Evolutionary conservation across 176 grass and related monocot species (phyloP).

Genomic region (Sorghum bicolor): DNA sequence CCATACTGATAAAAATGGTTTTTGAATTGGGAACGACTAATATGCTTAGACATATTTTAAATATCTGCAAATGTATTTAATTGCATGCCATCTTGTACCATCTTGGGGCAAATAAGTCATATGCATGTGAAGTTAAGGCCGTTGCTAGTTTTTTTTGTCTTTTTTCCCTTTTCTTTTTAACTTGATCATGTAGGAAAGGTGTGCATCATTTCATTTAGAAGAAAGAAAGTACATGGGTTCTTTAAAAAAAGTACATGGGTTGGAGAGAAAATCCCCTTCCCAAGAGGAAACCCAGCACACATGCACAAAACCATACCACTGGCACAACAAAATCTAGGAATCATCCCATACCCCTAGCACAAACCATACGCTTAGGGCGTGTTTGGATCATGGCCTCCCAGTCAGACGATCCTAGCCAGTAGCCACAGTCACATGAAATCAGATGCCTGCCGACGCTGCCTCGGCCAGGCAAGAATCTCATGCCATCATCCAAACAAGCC

Average conservation of each 20-base stretch:
- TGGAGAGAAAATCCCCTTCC: background rate
- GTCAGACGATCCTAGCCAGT: background rate
- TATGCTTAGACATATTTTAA: conserved; percentile 1
- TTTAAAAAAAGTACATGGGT: background rate
- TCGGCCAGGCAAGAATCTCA: background rate
- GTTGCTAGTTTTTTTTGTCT: background rate
- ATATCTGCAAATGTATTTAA: background rate
- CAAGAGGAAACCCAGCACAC: background rate
- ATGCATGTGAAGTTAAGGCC: background rate
- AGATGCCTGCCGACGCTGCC: background rate
- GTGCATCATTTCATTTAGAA: background rate
- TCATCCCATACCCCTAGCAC: background rate
- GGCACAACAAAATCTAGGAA: background rate
- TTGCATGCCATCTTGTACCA: background rate
- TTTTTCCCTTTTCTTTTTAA: background rate
- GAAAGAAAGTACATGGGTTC: background rate
- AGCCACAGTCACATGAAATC: background rate
- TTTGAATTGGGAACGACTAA: conserved; percentile 1
- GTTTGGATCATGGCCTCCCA: background rate
- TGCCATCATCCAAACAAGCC: background rate
- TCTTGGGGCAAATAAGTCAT: background rate
- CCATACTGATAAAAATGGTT: background rate
- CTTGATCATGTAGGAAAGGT: background rate
- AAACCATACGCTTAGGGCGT: background rate
- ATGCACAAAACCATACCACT: background rate